Conservation (phyloP, 1,284 basidiomycete genomes). For the Malassezia arunalokei region DNA sequence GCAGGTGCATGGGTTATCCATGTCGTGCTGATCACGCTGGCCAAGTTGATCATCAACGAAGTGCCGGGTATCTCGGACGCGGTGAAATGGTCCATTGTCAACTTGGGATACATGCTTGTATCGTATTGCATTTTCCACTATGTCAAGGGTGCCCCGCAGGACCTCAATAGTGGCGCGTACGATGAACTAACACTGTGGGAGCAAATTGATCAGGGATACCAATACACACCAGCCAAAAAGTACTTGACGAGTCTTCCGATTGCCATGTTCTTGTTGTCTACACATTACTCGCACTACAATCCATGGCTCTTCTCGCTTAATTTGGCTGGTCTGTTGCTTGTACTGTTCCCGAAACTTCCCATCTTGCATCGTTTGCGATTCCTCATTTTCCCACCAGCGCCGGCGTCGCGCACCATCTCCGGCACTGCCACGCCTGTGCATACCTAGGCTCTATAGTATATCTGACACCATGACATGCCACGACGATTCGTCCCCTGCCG, state of each 20-base stretch:
- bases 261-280: constrained; percentile 86
- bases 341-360: constrained; percentile 91
- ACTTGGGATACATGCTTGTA: constrained; percentile 79
- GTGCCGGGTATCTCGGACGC: constrained; percentile 87
- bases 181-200: constrained; percentile 98
- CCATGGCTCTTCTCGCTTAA: constrained; percentile 86
- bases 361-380: constrained; percentile 47
- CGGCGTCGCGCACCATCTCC: not conserved
- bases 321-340: constrained; percentile 66
- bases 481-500: too few species aligned
- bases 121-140: constrained; percentile 98
- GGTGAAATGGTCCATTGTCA: constrained; percentile 88
- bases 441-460: too few species aligned
- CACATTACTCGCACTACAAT: constrained; percentile 75
- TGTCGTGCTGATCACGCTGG: constrained; percentile 74
- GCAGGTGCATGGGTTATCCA: constrained; percentile 82
- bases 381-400: not conserved
- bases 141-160: constrained; percentile 92
- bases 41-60: constrained; percentile 85
- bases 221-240: constrained; percentile 96
- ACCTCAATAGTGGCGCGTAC: constrained; percentile 74
- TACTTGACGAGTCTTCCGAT: constrained; percentile 89
- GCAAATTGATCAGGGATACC: constrained; percentile 95
- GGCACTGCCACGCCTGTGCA: too few species aligned
- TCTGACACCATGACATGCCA: too few species aligned